phyloP scores from a whole-genome alignment of 495 filamentous ascomycete species.

The Penicillium paradoxum region DNA sequence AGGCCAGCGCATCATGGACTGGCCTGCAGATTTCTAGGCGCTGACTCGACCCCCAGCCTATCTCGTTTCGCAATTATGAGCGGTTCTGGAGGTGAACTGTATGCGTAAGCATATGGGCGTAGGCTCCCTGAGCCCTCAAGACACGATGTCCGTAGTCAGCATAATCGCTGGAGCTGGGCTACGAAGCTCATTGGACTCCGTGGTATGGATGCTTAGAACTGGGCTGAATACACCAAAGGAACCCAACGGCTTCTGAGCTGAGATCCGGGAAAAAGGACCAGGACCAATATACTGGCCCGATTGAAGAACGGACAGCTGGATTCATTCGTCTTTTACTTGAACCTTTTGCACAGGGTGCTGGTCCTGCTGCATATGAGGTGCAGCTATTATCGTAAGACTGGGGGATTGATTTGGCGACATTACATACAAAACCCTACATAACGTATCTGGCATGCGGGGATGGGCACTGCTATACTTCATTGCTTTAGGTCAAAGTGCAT shows the following conservation, averaged over 20 bases:
- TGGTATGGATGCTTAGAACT: constrained; percentile 6
- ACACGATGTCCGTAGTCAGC: constrained; percentile 29
- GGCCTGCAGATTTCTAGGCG: constrained; percentile 33
- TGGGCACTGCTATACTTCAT: constrained; percentile 25
- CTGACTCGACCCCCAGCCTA: constrained; percentile 31
- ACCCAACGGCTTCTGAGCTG: constrained; percentile 11
- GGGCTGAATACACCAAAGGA: constrained; percentile 2
- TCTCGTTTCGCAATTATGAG: constrained; percentile 40
- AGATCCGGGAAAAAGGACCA: constrained; percentile 6
- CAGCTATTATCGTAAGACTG: constrained; percentile 25
- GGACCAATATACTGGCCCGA: neutral
- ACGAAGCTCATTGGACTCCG: neutral
- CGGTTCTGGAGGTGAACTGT: constrained; percentile 43
- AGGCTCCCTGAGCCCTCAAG: constrained; percentile 25
- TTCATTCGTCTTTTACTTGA: constrained; percentile 15
- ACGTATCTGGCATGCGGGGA: constrained; percentile 35
- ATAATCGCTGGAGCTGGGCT: constrained; percentile 29
- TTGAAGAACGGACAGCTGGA: neutral
- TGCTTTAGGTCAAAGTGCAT: constrained; percentile 19
- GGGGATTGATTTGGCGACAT: constrained; percentile 35
- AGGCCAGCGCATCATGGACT: constrained; percentile 33
- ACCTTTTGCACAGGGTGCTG: constrained; percentile 20
- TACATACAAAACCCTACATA: constrained; percentile 16
- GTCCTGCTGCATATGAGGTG: constrained; percentile 21
- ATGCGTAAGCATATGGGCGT: constrained; percentile 42